phyloP scores from a whole-genome alignment of 345 rosid genomes.

The Boechera divaricarpa region DNA sequence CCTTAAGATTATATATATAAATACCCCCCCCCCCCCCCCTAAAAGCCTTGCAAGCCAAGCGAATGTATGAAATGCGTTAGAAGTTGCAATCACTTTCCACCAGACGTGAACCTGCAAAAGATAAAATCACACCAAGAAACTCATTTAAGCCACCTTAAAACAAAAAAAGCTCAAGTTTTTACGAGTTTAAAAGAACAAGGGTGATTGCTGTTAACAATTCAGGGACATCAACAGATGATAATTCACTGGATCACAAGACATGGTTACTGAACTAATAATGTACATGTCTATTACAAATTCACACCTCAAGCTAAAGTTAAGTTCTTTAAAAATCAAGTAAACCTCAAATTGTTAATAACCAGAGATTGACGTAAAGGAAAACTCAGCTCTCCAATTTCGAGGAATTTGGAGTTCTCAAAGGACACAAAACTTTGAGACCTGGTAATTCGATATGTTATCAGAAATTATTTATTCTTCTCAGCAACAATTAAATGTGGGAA shows the following conservation, averaged over 20 bases:
- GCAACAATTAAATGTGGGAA: not conserved
- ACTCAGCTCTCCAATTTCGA: not conserved
- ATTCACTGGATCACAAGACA: not conserved
- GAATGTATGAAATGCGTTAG: not conserved
- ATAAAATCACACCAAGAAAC: constrained; percentile 16
- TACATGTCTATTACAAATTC: not conserved
- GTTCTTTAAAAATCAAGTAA: not conserved
- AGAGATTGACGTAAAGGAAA: constrained; percentile 5
- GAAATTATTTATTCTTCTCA: not conserved
- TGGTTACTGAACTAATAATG: not conserved
- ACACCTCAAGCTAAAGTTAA: not conserved
- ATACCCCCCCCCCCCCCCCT: not conserved
- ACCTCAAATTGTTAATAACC: not conserved
- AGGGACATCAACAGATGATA: not conserved
- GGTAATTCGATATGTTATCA: not conserved
- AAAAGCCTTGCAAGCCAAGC: constrained; percentile 30
- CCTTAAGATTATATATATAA: constrained; percentile 25
- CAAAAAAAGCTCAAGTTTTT: not conserved
- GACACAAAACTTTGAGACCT: not conserved
- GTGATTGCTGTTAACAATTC: not conserved
- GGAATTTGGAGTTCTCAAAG: not conserved
- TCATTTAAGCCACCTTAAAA: constrained; percentile 6
- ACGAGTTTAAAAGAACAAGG: constrained; percentile 15
- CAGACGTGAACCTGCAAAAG: constrained; percentile 10
- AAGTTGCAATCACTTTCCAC: not conserved